Conservation (phyloP, 768 basidiomycete species). For the Rickenella mellea region DNA sequence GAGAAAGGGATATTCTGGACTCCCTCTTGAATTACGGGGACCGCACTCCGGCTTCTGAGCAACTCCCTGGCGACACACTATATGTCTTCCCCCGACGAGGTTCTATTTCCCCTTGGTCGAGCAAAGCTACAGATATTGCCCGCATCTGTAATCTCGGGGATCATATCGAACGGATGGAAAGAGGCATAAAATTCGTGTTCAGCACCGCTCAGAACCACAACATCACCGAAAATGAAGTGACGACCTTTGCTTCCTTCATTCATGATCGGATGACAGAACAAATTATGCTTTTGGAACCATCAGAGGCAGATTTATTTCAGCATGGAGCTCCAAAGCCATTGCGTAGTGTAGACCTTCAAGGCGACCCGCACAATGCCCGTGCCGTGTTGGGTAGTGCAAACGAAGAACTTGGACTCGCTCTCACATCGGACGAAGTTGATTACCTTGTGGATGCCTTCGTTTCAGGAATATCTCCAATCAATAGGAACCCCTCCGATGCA, state of each 20-base stretch:
- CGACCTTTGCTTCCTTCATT: constrained; percentile 55
- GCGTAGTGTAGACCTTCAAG: constrained; percentile 55
- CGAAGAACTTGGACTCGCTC: constrained; percentile 77
- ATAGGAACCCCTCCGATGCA: constrained; percentile 88
- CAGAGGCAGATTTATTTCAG: constrained; percentile 45
- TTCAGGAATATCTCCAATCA: constrained; percentile 53
- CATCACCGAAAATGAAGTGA: constrained; percentile 39
- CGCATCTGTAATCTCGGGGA: constrained; percentile 71
- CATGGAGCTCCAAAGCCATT: constrained; percentile 61
- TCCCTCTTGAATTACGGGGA: constrained; percentile 82
- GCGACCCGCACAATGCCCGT: constrained; percentile 16
- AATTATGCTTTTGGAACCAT: constrained; percentile 50
- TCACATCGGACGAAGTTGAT: constrained; percentile 82
- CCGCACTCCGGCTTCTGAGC: constrained; percentile 37
- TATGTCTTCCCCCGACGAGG: constrained; percentile 81
- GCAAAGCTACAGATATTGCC: constrained; percentile 96
- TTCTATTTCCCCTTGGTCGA: constrained; percentile 97
- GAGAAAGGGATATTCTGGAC: constrained; percentile 45
- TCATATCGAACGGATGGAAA: constrained; percentile 74
- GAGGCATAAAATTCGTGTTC: constrained; percentile 68
- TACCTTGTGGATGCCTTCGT: constrained; percentile 88
- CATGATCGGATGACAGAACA: constrained; percentile 97
- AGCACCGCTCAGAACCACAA: constrained; percentile 28
- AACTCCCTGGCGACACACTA: constrained; percentile 32
- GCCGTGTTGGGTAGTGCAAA: constrained; percentile 63